Base-by-base conservation (phyloP, 2,329 filamentous ascomycete genomes). In the Penicillium sp. region DNA sequence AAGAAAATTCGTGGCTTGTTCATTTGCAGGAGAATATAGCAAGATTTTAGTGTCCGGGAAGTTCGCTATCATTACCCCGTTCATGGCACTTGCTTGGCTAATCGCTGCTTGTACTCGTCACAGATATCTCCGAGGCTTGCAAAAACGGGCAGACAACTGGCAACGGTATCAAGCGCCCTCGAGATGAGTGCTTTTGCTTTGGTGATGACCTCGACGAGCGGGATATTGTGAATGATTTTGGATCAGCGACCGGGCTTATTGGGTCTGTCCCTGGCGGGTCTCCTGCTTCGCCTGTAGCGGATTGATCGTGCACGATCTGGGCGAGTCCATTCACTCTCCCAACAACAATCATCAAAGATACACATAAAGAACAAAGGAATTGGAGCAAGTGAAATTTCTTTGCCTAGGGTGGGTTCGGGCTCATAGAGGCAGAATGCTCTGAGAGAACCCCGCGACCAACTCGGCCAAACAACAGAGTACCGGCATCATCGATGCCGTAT, bases 401-500 rank as follows among this genome's bases (percentile, higher is more conserved):
- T 11, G 10, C 12, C 4, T 14, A 45, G 11, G 14, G 10, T 20
- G 25, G 4, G 1, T 45, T 25, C 11, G 20, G n/a, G 15, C 14
- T 25, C 14, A 45, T 20, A 28, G 11, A 43, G 41, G 20, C 41
- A 43, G 22, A 43, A 43, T 43, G 41, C 41, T 43, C 41, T 43
- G 41, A 43, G 17, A 43, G 41, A 10, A 43, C 20, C 17, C 41
- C 41, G 14, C 41, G 41, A 25, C 41, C 41, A 25, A 12, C 20
- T 25, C 17, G 41, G 10, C 41, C 41, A 43, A 43, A 43, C 41
- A 43, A 22, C 41, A 43, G 20, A 43, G 41, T 17, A 22, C 41
- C 41, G 20, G 43, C 43, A 47, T 47, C 43, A n/a, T 47, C 84
- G 74, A 86, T 84, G 39, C 81, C 82, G 65, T 86, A 85, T 4